phyloP scores from a whole-genome alignment of 225 moss, liverwort and hornwort genomes.

The Bryum argenteum region DNA sequence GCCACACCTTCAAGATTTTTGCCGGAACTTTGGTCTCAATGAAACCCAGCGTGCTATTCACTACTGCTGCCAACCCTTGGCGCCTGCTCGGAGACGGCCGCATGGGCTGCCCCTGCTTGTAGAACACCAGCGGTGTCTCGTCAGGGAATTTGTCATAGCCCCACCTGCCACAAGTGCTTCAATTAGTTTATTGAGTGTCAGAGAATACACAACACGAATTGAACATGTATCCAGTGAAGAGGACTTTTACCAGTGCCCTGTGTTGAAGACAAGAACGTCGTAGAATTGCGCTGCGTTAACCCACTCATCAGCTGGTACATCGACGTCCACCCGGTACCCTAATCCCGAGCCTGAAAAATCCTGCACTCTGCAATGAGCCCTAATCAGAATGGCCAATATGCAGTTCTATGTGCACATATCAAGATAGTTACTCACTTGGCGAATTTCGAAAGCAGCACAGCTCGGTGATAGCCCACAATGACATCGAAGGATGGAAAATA shows the following conservation, averaged over 20 bases:
- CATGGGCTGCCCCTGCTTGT: conserved; percentile 45
- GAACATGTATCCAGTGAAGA: neutral
- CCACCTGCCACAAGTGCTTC: conserved; percentile 31
- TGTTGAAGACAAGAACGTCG: conserved; percentile 55
- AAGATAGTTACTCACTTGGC: conserved; percentile 35
- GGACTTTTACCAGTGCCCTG: conserved; percentile 47
- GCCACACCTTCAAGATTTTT: conserved; percentile 51
- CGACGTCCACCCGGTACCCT: conserved; percentile 47
- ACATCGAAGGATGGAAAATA: conserved; percentile 46
- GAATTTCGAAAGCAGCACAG: conserved; percentile 55
- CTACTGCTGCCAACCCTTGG: conserved; percentile 49
- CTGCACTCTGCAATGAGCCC: conserved; percentile 28
- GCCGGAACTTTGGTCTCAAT: conserved; percentile 41
- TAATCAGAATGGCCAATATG: conserved; percentile 13
- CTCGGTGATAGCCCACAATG: conserved; percentile 54
- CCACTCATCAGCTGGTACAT: conserved; percentile 57
- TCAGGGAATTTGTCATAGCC: conserved; percentile 46
- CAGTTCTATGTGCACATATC: neutral
- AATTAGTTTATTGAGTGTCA: neutral
- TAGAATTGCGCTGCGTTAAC: conserved; percentile 42
- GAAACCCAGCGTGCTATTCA: conserved; percentile 45
- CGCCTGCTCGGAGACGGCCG: conserved; percentile 39
- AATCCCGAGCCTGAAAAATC: conserved; percentile 24
- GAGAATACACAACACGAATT: neutral
- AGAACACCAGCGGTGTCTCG: conserved; percentile 51